phyloP scores from a whole-genome alignment of 306 rosid species.

The Rosa rugosa region DNA sequence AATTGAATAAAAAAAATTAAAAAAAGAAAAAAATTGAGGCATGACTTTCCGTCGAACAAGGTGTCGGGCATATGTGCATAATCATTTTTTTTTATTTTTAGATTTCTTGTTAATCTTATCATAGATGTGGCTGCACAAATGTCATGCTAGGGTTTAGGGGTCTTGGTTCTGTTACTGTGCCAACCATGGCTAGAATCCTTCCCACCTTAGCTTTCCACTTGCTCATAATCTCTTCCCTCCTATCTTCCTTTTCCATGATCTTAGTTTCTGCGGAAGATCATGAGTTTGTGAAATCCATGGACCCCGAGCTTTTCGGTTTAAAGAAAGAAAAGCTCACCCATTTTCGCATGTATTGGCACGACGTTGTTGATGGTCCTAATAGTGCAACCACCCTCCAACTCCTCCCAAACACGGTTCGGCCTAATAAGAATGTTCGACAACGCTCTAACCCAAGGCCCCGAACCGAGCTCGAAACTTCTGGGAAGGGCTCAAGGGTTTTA shows the following conservation, averaged over 20 bases:
- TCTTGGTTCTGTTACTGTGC: too few species aligned
- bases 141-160: too few species aligned
- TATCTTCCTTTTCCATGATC: background rate
- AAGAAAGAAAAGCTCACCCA: conserved; percentile 54
- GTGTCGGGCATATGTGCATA: too few species aligned
- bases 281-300: conserved; percentile 27
- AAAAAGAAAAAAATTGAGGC: too few species aligned
- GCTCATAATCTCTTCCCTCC: background rate
- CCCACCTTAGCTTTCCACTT: background rate
- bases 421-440: conserved; percentile 29
- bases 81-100: too few species aligned
- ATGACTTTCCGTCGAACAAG: too few species aligned
- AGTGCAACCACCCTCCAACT: conserved; percentile 18
- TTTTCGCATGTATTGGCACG: conserved; percentile 62
- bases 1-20: too few species aligned
- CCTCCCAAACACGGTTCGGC: conserved; percentile 26
- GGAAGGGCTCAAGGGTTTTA: conserved; percentile 47
- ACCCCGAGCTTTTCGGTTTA: conserved; percentile 34
- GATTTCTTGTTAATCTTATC: too few species aligned
- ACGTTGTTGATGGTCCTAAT: conserved; percentile 34
- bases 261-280: background rate
- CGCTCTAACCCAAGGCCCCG: conserved; percentile 33
- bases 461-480: conserved; percentile 27
- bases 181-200: background rate
- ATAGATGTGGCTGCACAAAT: too few species aligned